phyloP scores from a whole-genome alignment of 352 stramenopile species.

The Globisporangium barbulae region DNA sequence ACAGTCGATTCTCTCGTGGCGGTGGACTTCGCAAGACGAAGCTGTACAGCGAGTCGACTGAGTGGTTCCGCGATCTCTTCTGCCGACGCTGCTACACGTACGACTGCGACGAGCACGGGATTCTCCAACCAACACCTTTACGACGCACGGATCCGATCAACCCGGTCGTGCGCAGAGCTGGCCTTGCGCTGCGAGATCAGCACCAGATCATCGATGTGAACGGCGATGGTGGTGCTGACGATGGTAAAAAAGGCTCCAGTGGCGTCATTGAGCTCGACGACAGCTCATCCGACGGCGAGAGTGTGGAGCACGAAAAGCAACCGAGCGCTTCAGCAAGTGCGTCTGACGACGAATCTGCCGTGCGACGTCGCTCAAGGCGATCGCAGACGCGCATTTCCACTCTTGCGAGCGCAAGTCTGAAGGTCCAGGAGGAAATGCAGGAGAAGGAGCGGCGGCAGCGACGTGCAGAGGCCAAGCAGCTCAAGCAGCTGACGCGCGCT shows the following conservation, averaged over 20 bases:
- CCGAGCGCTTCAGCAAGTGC: constrained; percentile 16
- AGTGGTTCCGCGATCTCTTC: constrained; percentile 86
- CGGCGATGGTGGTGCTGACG: background rate
- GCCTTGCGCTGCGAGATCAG: constrained; percentile 23
- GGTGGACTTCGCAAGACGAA: constrained; percentile 37
- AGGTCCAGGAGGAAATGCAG: constrained; percentile 57
- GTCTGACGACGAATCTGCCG: constrained; percentile 20
- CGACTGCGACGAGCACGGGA: constrained; percentile 89
- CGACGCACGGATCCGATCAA: constrained; percentile 53
- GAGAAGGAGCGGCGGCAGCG: constrained; percentile 36
- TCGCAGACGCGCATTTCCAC: constrained; percentile 63
- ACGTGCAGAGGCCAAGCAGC: constrained; percentile 21
- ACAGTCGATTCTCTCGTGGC: constrained; percentile 25
- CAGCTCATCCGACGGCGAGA: constrained; percentile 21
- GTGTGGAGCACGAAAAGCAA: constrained; percentile 24
- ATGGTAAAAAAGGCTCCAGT: background rate
- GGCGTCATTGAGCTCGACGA: constrained; percentile 24
- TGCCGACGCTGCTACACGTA: constrained; percentile 90
- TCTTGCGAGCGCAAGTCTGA: constrained; percentile 51
- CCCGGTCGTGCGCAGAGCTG: constrained; percentile 38
- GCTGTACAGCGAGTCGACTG: constrained; percentile 53
- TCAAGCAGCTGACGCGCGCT: constrained; percentile 37
- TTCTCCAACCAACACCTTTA: constrained; percentile 50
- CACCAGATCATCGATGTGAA: constrained; percentile 5
- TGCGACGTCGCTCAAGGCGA: constrained; percentile 48